Percentiles rank a stretch among this genome's conserved stretches.
These are phyloP conservation scores for Zygosaccharomyces siamensis DNA, from an alignment of 805 yeast species.

Conservation along the genomic window DNA sequence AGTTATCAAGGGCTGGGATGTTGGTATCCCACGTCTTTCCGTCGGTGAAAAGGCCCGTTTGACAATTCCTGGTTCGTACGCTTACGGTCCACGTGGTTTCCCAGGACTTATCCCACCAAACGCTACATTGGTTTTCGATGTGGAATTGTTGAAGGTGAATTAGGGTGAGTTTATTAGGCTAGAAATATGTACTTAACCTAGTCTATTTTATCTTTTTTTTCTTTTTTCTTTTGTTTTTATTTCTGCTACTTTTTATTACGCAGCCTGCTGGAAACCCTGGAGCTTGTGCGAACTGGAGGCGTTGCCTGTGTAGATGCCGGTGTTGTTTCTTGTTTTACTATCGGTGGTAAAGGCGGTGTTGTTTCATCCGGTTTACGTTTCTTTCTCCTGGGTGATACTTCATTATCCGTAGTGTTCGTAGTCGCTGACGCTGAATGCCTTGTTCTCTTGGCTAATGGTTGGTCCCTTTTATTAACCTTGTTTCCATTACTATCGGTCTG, in stretches of 20 bases:
- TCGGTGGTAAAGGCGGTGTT: not conserved
- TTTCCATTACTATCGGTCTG: conserved; percentile 3
- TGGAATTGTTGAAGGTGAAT: conserved; percentile 53
- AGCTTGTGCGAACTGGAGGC: conserved; percentile 11
- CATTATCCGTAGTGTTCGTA: conserved; percentile 13
- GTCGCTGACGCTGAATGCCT: conserved; percentile 18
- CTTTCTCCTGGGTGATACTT: conserved; percentile 21
- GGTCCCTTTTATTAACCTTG: not conserved
- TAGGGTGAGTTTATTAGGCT: conserved; percentile 19
- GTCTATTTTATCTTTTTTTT: not conserved
- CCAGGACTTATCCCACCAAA: conserved; percentile 97
- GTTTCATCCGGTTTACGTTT: conserved; percentile 13
- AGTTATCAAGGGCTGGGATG: conserved; percentile 96
- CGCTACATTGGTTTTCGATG: conserved; percentile 86
- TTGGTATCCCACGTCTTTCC: conserved; percentile 85
- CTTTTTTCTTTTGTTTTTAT: not conserved
- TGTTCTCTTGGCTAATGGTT: conserved; percentile 26
- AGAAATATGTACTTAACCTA: conserved; percentile 10
- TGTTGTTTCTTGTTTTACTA: conserved; percentile 4
- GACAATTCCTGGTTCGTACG: conserved; percentile 89
- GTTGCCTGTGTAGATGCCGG: conserved; percentile 6
- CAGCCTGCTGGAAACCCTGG: conserved; percentile 31
- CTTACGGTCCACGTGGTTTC: conserved; percentile 92
- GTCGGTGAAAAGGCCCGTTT: conserved; percentile 90
- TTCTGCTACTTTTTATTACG: conserved; percentile 23